Base-by-base conservation (phyloP, 805 yeast genomes). In the Saccharomycopsis javanensis region DNA sequence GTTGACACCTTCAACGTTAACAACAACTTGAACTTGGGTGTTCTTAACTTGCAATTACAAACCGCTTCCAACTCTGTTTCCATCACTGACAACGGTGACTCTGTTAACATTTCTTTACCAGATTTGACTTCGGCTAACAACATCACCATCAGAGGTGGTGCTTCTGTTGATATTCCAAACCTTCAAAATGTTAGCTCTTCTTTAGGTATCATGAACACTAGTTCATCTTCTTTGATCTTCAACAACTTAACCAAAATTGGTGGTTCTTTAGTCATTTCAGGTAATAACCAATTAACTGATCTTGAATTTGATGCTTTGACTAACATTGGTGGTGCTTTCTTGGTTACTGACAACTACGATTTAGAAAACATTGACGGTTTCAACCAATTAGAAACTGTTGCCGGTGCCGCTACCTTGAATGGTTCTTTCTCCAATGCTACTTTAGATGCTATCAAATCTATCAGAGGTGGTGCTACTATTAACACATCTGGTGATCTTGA, bases 291-390 rank as follows among this genome's bases (percentile, higher is more conserved):
- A 56, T 81, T 94, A 72, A 79, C 80, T 66, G 78, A 75, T 65
- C 64, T 87, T 60, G 82, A 84, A 64, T 85, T 89, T 79, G 76
- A 86, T 55, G 71, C 78, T 69, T 81, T 94, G 73, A 77, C 83
- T 61, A 63, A 79, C 53, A 76, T 94, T 67, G 95, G 92, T 71
- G 98, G 99, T 81, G 99, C 97, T 73, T 87, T 94, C 72, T 84
- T 80, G 67, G 76, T 94, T 69, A 82, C 87, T 63, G 88, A 90
- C 83, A 94, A 94, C 86, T 75, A 88, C 63, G 72, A 78, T 56
- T 82, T 92, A 70, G 72, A 69, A 53, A 66, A 78, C 58, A 76
- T 92, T 69, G 76, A 77, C 59, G 92, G 89, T 69, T 88, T 94
- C 82, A 83, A 83, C 65, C 69, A 77, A 63, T 79, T 94, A 68